Base-by-base conservation (phyloP, 108 stramenopile species). In the Cylindrotheca fusiformis region DNA sequence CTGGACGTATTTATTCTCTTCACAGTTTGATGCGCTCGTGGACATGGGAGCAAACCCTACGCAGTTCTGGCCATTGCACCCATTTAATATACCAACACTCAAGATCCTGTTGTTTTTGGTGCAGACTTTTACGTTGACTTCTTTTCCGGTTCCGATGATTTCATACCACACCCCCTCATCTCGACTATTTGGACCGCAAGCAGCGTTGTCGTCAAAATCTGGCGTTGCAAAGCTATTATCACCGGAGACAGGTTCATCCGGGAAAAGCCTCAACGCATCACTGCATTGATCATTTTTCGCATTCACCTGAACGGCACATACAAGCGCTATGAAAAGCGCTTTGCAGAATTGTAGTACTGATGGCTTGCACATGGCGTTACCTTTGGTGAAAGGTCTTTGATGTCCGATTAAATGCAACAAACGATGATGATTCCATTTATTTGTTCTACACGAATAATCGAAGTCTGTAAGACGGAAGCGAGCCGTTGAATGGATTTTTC, bases 101-200 rank as follows among this genome's bases (percentile, higher is more conserved):
- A 63, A 65, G 20, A 67, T 54, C 14, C 55, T 50, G 1, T 67
- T 60, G 32, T 74, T 67, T 46, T 67, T 67, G 17, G 72, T 74
- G 46, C 72, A 74, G n/a, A 74, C 58, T n/a, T 55, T 60, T 4
- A 74, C 65, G 12, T 58, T 74, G 6, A 74, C 72, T 10, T 55
- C 47, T 31, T 57, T 57, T 19, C 59, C 72, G 17, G 6, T 24
- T 26, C 72, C 72, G n/a, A 32, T 55, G 18, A 74, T 65, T 62
- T 74, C 65, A 45, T 74, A 74, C 72, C 72, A 74, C 26, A 74
- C 47, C 3, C 51, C 65, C 21, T 52, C 49, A 3, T 53, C 54
- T 31, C 67, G 63, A 48, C 71, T 72, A 0, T 61, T 44, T 18
- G 71, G 22, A 21, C 71, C 71, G 28, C 71, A 72, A 52, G 63